Evolutionary conservation across 306 rosid species (phyloP).

Genomic region (Cyamopsis tetragonoloba): DNA sequence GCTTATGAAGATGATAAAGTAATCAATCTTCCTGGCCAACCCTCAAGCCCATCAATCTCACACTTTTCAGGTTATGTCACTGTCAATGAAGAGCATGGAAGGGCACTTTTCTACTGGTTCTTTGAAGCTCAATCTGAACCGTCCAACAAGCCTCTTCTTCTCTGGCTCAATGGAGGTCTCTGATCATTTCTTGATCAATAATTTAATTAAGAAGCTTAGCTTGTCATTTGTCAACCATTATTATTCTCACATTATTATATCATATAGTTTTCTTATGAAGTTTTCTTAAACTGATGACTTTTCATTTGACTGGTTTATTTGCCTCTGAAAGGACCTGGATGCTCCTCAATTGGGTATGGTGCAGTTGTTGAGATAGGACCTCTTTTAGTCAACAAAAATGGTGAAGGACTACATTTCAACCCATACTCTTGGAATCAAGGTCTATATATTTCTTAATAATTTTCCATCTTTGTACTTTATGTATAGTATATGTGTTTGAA

Average conservation of each 20-base stretch:
- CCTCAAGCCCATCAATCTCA: slow-evolving; percentile 41
- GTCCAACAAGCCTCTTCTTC: slow-evolving; percentile 48
- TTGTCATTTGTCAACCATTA: slow-evolving; percentile 1
- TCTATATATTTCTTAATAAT: neutral
- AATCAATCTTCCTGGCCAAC: slow-evolving; percentile 45
- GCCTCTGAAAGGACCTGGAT: slow-evolving; percentile 49
- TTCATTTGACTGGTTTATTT: neutral
- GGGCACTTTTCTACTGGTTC: slow-evolving; percentile 64
- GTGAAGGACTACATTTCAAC: slow-evolving; percentile 44
- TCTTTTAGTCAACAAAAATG: slow-evolving; percentile 39
- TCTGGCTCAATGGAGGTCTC: slow-evolving; percentile 63
- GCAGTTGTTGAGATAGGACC: slow-evolving; percentile 56
- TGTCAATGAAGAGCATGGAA: slow-evolving; percentile 47
- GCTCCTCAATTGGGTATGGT: slow-evolving; percentile 60
- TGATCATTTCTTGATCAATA: neutral
- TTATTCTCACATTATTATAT: neutral
- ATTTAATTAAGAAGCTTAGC: too few relatives aligned
- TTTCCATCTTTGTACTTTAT: neutral
- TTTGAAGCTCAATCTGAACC: slow-evolving; percentile 56
- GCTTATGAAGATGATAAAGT: slow-evolving; percentile 45
- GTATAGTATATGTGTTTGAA: neutral
- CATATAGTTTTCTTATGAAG: neutral
- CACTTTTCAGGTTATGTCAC: slow-evolving; percentile 54
- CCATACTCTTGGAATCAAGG: slow-evolving; percentile 52
- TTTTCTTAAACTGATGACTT: neutral